Conservation (phyloP, 345 rosid genomes). For the Camelina sativa region DNA sequence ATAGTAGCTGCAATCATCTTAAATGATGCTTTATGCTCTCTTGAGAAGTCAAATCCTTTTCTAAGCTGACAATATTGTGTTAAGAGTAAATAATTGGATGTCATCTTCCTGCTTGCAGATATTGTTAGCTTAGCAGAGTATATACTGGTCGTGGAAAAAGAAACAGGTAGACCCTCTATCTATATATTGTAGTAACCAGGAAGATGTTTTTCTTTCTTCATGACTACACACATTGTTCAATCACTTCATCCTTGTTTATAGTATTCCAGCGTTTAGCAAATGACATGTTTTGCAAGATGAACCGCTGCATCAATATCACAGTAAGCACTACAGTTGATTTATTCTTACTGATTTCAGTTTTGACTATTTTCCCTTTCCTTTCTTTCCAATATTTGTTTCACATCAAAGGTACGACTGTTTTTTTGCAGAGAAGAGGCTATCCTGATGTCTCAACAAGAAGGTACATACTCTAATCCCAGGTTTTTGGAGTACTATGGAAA, state of each 20-base stretch:
- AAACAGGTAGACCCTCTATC: conserved; percentile 64
- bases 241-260: conserved; percentile 40
- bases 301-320: conserved; percentile 84
- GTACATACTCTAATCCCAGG: conserved; percentile 42
- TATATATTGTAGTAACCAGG: conserved; percentile 2
- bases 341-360: conserved; percentile 19
- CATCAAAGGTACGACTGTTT: background rate
- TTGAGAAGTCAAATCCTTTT: conserved; percentile 3
- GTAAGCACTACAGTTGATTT: conserved; percentile 51
- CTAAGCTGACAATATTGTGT: conserved; percentile 2
- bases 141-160: conserved; percentile 91
- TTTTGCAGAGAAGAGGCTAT: conserved; percentile 88
- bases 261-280: conserved; percentile 95
- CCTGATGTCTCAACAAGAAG: conserved; percentile 95
- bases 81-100: conserved; percentile 13
- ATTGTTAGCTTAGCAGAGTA: conserved; percentile 69
- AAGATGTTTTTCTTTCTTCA: background rate
- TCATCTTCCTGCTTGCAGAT: conserved; percentile 55
- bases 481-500: background rate
- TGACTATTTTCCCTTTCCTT: conserved; percentile 3
- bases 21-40: background rate
- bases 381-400: background rate
- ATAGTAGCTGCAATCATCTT: background rate
- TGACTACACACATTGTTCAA: no score
- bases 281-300: conserved; percentile 74